Conservation (phyloP, 2,329 filamentous ascomycete species). For the Chaetomiaceae sp. region DNA sequence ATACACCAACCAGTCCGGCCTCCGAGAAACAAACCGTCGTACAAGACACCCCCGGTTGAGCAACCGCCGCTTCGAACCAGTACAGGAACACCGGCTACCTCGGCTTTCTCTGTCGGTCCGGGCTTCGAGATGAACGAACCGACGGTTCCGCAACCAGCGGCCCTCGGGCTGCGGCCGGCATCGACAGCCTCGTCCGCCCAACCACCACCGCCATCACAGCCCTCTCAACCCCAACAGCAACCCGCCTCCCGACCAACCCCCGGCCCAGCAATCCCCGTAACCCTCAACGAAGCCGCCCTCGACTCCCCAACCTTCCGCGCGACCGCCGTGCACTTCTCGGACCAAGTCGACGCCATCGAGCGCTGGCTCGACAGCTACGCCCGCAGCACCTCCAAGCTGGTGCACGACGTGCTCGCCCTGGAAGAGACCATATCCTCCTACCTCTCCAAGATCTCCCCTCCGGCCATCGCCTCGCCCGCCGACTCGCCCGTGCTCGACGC, state of each 20-base stretch:
- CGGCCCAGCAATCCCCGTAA: constrained; percentile 63
- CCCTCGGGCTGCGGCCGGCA: constrained; percentile 10
- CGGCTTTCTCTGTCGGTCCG: background rate
- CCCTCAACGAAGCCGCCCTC: constrained; percentile 88
- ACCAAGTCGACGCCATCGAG: constrained; percentile 88
- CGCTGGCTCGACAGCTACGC: constrained; percentile 74
- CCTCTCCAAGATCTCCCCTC: constrained; percentile 67
- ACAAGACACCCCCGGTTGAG: background rate
- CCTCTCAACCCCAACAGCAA: constrained; percentile 5
- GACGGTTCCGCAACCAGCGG: constrained; percentile 15
- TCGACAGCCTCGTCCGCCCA: constrained; percentile 1
- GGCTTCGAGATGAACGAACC: constrained; percentile 15
- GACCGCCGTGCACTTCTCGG: constrained; percentile 77
- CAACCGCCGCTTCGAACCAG: background rate
- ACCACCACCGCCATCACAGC: background rate
- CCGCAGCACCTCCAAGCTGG: constrained; percentile 50
- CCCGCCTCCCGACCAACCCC: constrained; percentile 17
- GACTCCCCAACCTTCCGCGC: constrained; percentile 95
- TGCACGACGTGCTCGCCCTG: constrained; percentile 63
- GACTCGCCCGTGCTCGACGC: constrained; percentile 80
- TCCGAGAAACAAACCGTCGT: background rate
- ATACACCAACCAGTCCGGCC: no score
- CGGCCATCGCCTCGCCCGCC: constrained; percentile 61
- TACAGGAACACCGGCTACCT: background rate
- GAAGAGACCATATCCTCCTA: constrained; percentile 77